Evolutionary conservation across 1,284 basidiomycete species (phyloP), one percentile per base, ranked within the genome.

Genomic region (Sporisorium scitamineum): DNA sequence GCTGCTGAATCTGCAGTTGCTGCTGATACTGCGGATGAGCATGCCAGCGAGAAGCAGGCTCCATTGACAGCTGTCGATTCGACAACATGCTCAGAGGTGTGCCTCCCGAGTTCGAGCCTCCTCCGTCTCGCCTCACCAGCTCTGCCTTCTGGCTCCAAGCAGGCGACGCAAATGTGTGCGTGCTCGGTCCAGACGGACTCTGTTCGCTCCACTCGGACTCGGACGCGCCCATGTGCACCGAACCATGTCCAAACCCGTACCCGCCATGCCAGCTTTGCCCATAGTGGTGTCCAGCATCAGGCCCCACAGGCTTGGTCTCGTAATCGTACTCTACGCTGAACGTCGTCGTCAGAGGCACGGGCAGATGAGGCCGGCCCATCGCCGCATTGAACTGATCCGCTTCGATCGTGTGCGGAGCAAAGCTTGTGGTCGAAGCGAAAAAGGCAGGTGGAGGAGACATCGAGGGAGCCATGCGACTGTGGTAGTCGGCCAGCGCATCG

Each of bases 181-280:
- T 42, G 32, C 68, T 65, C 3, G 61, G 61, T 3, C 56, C 68
- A 1, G 68, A 70, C 5, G 69, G 69, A 39, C 69, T 71, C 32
- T 61, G 69, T 32, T 65, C 69, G 59, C 69, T 71, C 69, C 69
- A 71, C 13, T 71, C 69, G 7, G 62, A 71, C 31, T 71, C 69
- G 39, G 58, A 26, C 1, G 55, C 42, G 4, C 51, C 51, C 41
- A 63, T 47, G 24, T 71, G 62, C 44, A 48, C 20, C 5, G 45
- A 13, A 8, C 37, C 41, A 22, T 57, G 69, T 4, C 50, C 51
- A 5, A 66, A 16, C 2, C 44, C 39, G 32, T 55, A 61, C 34
- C 54, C 55, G 13, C 54, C 54, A 20, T 65, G 59, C 60, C 67
- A 70, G 53, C 56, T 63, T 16, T 58, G 56, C 39, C 56, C 56